These are phyloP conservation scores for Tulasnella sp. DNA, from an alignment of 768 basidiomycete genomes.

Conservation along the genomic window DNA sequence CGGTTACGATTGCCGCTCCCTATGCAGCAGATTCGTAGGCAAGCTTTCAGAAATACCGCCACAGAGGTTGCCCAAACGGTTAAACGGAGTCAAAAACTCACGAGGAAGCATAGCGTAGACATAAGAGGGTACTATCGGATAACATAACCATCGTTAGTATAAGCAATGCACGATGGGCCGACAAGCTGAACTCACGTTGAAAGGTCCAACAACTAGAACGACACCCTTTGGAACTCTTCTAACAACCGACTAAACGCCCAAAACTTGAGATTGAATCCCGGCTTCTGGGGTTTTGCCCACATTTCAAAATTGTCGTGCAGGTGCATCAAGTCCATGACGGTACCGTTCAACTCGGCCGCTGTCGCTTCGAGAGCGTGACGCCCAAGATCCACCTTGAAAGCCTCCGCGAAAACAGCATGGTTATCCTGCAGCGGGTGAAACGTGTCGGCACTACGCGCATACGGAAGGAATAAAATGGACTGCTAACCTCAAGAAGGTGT, in stretches of 20 bases:
- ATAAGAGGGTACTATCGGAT: constrained; percentile 63
- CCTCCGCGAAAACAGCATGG: constrained; percentile 52
- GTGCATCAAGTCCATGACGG: constrained; percentile 51
- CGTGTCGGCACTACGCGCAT: background rate
- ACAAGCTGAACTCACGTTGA: constrained; percentile 33
- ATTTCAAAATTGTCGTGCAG: constrained; percentile 63
- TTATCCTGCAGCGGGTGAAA: constrained; percentile 47
- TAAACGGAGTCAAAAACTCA: background rate
- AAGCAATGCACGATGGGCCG: background rate
- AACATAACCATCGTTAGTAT: constrained; percentile 35
- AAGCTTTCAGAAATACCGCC: background rate
- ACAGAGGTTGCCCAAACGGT: too few species aligned
- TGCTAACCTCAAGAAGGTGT: constrained; percentile 24
- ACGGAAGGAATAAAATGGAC: background rate
- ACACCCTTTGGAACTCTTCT: constrained; percentile 48
- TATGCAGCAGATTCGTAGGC: background rate
- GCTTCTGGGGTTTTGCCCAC: constrained; percentile 66
- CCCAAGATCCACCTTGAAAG: constrained; percentile 61
- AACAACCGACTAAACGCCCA: background rate
- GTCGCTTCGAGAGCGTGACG: constrained; percentile 58
- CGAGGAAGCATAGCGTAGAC: constrained; percentile 55
- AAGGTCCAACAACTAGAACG: constrained; percentile 36
- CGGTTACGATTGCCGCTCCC: constrained; percentile 70
- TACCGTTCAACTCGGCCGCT: constrained; percentile 58
- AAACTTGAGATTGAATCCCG: constrained; percentile 44